Evolutionary conservation across 176 grass and related monocot species (phyloP).

Genomic region (Leersia perrieri): DNA sequence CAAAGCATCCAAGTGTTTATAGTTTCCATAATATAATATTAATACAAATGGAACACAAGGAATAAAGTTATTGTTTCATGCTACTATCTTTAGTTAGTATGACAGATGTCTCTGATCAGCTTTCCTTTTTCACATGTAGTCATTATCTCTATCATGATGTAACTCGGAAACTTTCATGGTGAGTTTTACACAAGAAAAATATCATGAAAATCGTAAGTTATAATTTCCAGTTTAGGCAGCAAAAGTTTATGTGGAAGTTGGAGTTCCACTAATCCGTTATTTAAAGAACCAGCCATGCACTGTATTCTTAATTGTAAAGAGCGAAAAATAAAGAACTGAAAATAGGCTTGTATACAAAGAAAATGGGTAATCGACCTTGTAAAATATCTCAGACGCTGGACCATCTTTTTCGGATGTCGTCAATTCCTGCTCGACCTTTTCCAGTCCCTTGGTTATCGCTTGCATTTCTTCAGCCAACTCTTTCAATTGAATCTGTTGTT

Average conservation of each 20-base stretch:
- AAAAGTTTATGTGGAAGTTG: background rate
- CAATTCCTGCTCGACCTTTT: constrained; percentile 86
- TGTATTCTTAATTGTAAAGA: background rate
- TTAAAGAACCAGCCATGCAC: background rate
- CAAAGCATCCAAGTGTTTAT: constrained; percentile 2
- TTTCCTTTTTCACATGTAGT: background rate
- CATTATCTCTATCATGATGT: background rate
- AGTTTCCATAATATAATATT: background rate
- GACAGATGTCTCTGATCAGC: background rate
- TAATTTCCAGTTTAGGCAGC: background rate
- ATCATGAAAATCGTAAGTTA: background rate
- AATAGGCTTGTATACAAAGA: no score
- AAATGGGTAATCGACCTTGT: constrained; percentile 46
- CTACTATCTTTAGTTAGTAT: background rate
- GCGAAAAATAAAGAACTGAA: background rate
- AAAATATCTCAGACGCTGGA: constrained; percentile 72
- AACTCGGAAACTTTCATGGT: background rate
- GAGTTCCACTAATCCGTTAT: background rate
- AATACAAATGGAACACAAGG: background rate
- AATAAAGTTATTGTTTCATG: background rate
- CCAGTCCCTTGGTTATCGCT: constrained; percentile 77
- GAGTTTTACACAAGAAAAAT: background rate
- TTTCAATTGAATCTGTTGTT: constrained; percentile 84
- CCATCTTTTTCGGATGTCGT: constrained; percentile 61
- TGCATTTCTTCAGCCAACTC: constrained; percentile 92